These are phyloP conservation scores for Nyssa sinensis DNA, from an alignment of 148 eudicot genomes.

Conservation along the genomic window DNA sequence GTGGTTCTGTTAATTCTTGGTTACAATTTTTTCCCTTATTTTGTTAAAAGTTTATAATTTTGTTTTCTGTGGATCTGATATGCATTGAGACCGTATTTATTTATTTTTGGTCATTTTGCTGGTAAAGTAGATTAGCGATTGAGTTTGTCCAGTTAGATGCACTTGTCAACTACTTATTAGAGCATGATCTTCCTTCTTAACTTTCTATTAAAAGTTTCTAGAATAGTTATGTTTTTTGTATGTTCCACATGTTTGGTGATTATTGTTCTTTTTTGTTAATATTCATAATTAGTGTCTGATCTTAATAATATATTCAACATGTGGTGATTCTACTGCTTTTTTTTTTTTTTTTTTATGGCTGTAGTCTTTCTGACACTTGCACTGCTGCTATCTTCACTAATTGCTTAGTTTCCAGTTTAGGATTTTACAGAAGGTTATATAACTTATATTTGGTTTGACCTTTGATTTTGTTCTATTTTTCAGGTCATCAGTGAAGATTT, in stretches of 20 bases:
- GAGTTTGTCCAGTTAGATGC: neutral
- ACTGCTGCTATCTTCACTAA: neutral
- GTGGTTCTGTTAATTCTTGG: no score
- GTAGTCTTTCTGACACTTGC: neutral
- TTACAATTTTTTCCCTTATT: no score
- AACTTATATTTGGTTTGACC: neutral
- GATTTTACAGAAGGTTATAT: neutral
- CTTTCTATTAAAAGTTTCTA: neutral
- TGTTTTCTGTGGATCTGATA: neutral
- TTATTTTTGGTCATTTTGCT: neutral
- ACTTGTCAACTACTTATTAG: neutral
- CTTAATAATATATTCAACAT: neutral
- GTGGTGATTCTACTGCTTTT: neutral
- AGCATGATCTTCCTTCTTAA: neutral
- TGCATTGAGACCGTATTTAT: neutral
- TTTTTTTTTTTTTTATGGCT: no score
- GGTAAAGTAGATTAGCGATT: no score
- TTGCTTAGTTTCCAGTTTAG: neutral
- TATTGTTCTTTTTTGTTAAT: no score
- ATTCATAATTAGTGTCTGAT: neutral
- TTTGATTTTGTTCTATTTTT: conserved; percentile 22
- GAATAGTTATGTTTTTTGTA: neutral
- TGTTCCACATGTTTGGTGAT: no score
- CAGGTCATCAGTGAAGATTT: conserved; percentile 89
- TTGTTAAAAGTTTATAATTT: no score